Base-by-base conservation (phyloP, 371 early-diverging fungal species). In the Capillidium heterosporum region DNA sequence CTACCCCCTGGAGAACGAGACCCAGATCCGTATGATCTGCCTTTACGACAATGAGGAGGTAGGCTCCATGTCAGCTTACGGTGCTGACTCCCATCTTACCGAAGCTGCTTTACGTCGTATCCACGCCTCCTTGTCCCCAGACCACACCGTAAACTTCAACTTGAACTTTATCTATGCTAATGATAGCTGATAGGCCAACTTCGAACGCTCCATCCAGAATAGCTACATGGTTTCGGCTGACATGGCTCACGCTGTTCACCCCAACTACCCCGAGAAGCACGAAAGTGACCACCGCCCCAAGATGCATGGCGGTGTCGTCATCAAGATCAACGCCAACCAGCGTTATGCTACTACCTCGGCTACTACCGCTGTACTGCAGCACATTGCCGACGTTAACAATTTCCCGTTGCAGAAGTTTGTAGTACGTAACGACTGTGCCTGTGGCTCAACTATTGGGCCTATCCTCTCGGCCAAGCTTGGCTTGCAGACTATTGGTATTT, bases 11-110 rank as follows among this genome's bases (percentile, higher is more conserved):
- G 75, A 65, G n/a, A 65, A 71, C 26, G 89, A 93, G 35, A 63
- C 81, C 52, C 77, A 82, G 57, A 79, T 95, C 56, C 87, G 93
- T 58, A 66, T 98, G 57, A 76, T 89, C 21, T 78, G 86, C 13
- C 74, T 95, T 13, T 98, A 96, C 64, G 98, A 96, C 67, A 91
- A 95, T 69, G 98, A 98, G 71, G 98, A 98, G 63, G 79, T 96
- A 46, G 98, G 98, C n/a, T 91, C 92, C 32, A 67, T 66, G n/a
- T 85, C 92, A 24, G 92, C 93, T 3, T 82, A 90, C 60, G 98
- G 98, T 44, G 98, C 98, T 19, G 87, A 87, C 63, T 92, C 93
- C 7, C 82, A 85, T 57, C 69, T 95, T 59, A 69, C 95, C 42
- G 89, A 85, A 47, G 62, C 74, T 10, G 76, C 84, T 5, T 62